Base-by-base conservation (phyloP, 2,329 filamentous ascomycete genomes). In the Aspergillus pseudoviridinutans region DNA sequence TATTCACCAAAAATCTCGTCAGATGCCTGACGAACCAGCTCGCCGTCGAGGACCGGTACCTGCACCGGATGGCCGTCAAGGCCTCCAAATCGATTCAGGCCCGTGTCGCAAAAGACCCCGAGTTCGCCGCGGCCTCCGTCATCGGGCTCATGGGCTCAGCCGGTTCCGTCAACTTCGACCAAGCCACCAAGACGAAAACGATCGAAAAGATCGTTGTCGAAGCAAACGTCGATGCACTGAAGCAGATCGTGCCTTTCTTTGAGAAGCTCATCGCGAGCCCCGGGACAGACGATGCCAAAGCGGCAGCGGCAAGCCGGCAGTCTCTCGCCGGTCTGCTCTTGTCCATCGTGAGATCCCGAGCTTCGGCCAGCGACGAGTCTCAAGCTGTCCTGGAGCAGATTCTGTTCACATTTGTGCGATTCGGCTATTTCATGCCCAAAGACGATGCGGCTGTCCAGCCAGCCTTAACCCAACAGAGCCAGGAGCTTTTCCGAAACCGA, bases 1-100 rank as follows among this genome's bases (percentile, higher is more conserved):
- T 96, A 0, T 96, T 97, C 71, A 92, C 90, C 66, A 86, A 87
- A 60, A 96, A 96, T 66, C 78, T 97, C 24, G 86, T 95, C 76
- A 83, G 86, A 51, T 93, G 88, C 67, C 77, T 96, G 49, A 88
- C 91, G 74, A 94, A 95, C 71, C 91, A 96, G 67, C 84, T 92
- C 5, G 85, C 88, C 2, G 87, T 89, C 50, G 80, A 89, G 61
- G 89, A 93, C 63, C 83, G 90, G 22, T 92, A 90, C 66, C 80
- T 96, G 14, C 88, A 96, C 74, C 86, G 87, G 42, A 88, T 90
- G 47, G 91, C 93, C 2, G 79, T 87, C 52, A 90, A 90, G 68
- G 85, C 89, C 1, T 76, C 94, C n/a, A 89, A 89, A 64, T 79
- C 84, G 0, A 81, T 96, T 14, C 85, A 91, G 64, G 76, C 78